Conservation (phyloP, 106 monocot genomes). For the Acorus gramineus region DNA sequence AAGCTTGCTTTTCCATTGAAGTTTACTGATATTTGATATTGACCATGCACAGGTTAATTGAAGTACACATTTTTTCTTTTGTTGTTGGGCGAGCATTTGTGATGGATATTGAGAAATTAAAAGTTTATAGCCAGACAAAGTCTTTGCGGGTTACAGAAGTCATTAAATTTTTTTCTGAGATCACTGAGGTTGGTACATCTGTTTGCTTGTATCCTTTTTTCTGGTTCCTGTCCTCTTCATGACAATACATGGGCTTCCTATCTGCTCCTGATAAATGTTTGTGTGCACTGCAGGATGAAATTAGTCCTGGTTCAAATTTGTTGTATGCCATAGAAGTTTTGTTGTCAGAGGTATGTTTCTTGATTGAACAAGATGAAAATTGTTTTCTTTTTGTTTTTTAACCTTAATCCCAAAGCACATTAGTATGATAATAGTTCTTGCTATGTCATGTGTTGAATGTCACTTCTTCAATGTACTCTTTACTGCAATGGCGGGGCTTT, state of each 20-base stretch:
- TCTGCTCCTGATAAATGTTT: conserved; percentile 1
- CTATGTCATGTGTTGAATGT: too few relatives aligned
- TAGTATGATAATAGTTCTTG: too few relatives aligned
- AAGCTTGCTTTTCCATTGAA: too few relatives aligned
- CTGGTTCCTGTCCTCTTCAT: background rate
- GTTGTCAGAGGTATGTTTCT: conserved; percentile 76
- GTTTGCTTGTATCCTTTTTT: background rate
- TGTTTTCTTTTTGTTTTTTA: background rate
- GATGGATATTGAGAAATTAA: conserved; percentile 92
- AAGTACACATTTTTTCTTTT: conserved; percentile 98
- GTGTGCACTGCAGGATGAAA: conserved; percentile 51
- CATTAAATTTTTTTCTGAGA: conserved; percentile 68
- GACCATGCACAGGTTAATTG: conserved; percentile 66
- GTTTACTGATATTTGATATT: background rate
- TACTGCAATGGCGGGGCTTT: too few relatives aligned
- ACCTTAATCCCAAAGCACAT: background rate
- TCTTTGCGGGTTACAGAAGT: conserved; percentile 54
- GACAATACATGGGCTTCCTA: background rate
- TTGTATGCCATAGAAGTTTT: conserved; percentile 89
- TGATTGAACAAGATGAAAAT: background rate
- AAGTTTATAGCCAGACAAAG: conserved; percentile 55
- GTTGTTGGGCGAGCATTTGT: conserved; percentile 99
- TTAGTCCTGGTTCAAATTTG: conserved; percentile 80
- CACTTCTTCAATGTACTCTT: too few relatives aligned
- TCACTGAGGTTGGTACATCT: conserved; percentile 46